Conservation (phyloP, 352 stramenopile genomes). For the Phytophthora macrochlamydospora region DNA sequence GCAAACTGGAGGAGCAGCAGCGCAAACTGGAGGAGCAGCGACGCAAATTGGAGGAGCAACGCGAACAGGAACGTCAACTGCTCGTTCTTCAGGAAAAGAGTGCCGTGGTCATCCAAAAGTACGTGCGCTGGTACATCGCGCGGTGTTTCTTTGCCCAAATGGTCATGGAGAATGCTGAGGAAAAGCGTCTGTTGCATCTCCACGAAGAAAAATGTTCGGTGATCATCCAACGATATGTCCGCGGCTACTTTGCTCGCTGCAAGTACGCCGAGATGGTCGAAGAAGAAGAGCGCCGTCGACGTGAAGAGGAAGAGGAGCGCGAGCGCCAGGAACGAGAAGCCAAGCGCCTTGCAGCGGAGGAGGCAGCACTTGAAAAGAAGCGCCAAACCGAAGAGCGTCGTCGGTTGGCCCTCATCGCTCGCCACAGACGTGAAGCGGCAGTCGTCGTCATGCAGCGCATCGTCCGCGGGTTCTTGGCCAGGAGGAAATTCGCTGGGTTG, state of each 20-base stretch:
- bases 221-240: constrained; percentile 49
- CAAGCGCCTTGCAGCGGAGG: constrained; percentile 33
- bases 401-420: constrained; percentile 30
- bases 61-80: constrained; percentile 37
- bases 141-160: constrained; percentile 45
- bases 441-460: constrained; percentile 37
- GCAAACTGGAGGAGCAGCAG: constrained; percentile 46
- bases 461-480: constrained; percentile 35
- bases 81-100: constrained; percentile 33
- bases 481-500: constrained; percentile 19
- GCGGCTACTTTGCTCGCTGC: constrained; percentile 54
- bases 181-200: constrained; percentile 22
- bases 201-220: constrained; percentile 41
- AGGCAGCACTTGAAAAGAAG: constrained; percentile 41
- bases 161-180: constrained; percentile 40
- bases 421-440: constrained; percentile 38
- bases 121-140: constrained; percentile 52
- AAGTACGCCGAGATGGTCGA: constrained; percentile 45
- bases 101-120: constrained; percentile 49
- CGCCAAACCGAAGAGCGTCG: constrained; percentile 40
- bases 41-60: constrained; percentile 36
- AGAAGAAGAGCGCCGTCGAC: constrained; percentile 40
- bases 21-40: constrained; percentile 21
- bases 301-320: constrained; percentile 51
- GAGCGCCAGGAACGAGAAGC: constrained; percentile 44